These are phyloP conservation scores for Taphrina wiesneri DNA, from an alignment of 1,139 yeast genomes.

Conservation along the genomic window DNA sequence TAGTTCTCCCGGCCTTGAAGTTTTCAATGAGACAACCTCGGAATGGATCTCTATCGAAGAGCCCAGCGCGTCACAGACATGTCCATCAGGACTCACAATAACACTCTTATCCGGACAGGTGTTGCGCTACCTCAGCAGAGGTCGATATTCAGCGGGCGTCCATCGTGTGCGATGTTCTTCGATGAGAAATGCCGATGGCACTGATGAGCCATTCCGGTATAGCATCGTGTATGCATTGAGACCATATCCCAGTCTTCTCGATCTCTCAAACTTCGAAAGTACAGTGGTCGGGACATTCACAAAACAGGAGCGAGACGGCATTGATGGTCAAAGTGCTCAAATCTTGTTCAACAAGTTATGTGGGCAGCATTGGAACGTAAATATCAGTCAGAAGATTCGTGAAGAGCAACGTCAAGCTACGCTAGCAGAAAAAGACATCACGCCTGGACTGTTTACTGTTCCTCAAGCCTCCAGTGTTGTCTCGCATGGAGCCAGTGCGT, in stretches of 20 bases:
- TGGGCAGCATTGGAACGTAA: conserved; percentile 12
- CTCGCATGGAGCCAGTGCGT: too few relatives aligned
- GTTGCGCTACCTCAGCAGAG: neutral
- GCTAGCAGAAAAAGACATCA: neutral
- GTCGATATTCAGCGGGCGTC: conserved; percentile 13
- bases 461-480: too few relatives aligned
- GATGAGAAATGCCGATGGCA: neutral
- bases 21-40: conserved; percentile 1
- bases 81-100: neutral
- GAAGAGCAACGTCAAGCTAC: conserved; percentile 8
- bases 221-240: conserved; percentile 17
- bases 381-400: conserved; percentile 5
- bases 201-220: neutral
- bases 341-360: neutral
- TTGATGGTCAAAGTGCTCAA: conserved; percentile 5
- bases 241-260: neutral
- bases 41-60: conserved; percentile 15
- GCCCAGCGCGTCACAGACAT: neutral
- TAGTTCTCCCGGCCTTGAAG: conserved; percentile 16
- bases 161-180: conserved; percentile 11
- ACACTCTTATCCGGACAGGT: conserved; percentile 1
- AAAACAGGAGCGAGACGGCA: neutral
- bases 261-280: neutral
- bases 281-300: neutral
- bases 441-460: neutral